Conservation (phyloP, 768 basidiomycete species). For the Lactarius akahatsu region DNA sequence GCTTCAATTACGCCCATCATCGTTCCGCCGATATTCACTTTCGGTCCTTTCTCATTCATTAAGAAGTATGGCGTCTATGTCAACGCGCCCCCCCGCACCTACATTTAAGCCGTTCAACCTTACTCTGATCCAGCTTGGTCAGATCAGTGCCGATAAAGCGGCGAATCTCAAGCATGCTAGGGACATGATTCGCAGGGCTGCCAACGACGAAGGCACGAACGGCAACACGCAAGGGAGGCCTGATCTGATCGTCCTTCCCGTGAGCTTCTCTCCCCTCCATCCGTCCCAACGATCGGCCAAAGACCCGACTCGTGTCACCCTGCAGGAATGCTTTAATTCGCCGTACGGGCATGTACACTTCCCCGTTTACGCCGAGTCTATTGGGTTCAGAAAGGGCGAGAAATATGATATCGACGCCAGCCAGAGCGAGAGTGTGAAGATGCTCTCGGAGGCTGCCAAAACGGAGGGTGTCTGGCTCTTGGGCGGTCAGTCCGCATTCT, state of each 20-base stretch:
- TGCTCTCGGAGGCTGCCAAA: conserved; percentile 80
- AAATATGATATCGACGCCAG: conserved; percentile 56
- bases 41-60: conserved; percentile 1
- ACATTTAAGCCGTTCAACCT: conserved; percentile 74
- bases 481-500: conserved; percentile 62
- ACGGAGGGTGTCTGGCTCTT: conserved; percentile 84
- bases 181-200: conserved; percentile 76
- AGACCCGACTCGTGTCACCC: background rate
- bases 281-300: conserved; percentile 32
- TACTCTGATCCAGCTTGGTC: conserved; percentile 89
- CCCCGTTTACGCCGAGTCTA: conserved; percentile 78
- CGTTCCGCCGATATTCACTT: background rate
- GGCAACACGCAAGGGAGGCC: conserved; percentile 51
- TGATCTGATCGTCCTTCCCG: conserved; percentile 82
- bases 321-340: conserved; percentile 81
- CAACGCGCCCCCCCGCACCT: conserved; percentile 33
- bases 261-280: conserved; percentile 33
- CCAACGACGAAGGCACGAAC: conserved; percentile 34
- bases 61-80: conserved; percentile 7
- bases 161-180: conserved; percentile 82
- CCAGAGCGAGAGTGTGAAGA: conserved; percentile 73
- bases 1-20: conserved; percentile 4
- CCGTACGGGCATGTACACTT: conserved; percentile 82
- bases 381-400: conserved; percentile 58
- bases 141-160: conserved; percentile 64